phyloP scores from a whole-genome alignment of 768 basidiomycete genomes.

The Auricularia cornea region DNA sequence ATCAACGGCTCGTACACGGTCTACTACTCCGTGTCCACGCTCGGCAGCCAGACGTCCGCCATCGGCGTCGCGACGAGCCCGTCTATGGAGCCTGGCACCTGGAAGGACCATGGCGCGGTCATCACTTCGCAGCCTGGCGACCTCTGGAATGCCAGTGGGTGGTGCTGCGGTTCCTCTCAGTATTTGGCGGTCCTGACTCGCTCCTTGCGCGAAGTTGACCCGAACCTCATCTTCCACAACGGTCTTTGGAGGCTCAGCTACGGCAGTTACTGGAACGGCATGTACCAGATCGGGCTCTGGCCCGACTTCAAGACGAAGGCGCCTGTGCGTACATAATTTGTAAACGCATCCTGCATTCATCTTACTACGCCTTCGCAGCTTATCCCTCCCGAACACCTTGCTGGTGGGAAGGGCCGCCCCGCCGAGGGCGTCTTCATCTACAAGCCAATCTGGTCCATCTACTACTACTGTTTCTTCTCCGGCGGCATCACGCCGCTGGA shows the following conservation, averaged over 20 bases:
- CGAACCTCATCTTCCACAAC: constrained; percentile 13
- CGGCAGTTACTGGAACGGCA: constrained; percentile 10
- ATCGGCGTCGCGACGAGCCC: constrained; percentile 18
- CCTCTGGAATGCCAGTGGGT: constrained; percentile 12
- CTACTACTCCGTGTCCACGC: constrained; percentile 16
- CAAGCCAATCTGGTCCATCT: not conserved
- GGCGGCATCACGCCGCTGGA: not conserved
- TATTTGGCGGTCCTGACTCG: not conserved
- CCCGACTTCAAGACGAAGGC: constrained; percentile 9
- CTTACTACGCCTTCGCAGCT: too few relatives aligned
- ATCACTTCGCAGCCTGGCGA: constrained; percentile 11
- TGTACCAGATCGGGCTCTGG: constrained; percentile 13
- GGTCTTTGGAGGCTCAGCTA: constrained; percentile 14
- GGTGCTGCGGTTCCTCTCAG: not conserved
- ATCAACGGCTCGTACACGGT: constrained; percentile 15
- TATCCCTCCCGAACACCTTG: not conserved
- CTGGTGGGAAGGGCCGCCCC: not conserved
- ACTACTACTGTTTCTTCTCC: constrained; percentile 3
- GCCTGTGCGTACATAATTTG: not conserved
- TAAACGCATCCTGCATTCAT: not conserved
- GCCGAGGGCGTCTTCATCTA: constrained; percentile 5
- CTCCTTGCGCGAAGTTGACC: constrained; percentile 1
- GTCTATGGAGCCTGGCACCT: constrained; percentile 17
- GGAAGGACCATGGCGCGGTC: constrained; percentile 17
- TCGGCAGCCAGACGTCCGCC: constrained; percentile 17